Evolutionary conservation across 1,139 yeast species (phyloP), one percentile per base, ranked within the genome.

Genomic region (Nakaseomyces bracarensis): DNA sequence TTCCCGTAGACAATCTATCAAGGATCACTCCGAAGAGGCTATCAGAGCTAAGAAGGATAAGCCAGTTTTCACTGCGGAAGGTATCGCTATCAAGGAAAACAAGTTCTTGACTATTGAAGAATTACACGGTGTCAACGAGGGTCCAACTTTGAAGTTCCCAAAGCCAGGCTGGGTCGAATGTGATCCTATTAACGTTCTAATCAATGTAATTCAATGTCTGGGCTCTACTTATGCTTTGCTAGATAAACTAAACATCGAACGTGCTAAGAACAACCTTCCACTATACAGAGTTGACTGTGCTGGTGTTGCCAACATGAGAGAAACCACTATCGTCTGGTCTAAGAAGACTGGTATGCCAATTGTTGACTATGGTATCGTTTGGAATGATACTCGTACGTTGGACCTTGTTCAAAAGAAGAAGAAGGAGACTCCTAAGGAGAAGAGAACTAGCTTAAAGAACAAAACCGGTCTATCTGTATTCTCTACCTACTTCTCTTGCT

Each of bases 261-360:
- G 76, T 50, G 68, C 68, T 42, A 69, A 73, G 1, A 66, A 68
- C 42, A 67, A 71, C 46, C 65, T 71, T 50, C 63, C 72, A 45
- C 74, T 72, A 48, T 80, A 76, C 63, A 69, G 67, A 52, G 74
- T 82, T 44, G 72, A 58, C 44, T 73, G 81, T 43, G 74, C 89
- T 52, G 96, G 96, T 37, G 77, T 89, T 54, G 93, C 96, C 46
- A 89, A 87, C 66, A 93, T 89, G 91, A 77, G 97, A 61, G 96
- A 89, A 66, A 87, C 97, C 37, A 82, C 96, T 25, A 75, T 89
- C 45, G 81, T 89, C 41, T 89, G 96, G 96, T 81, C 86, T 44
- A 73, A 79, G 53, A 71, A 71, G 45, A 86, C 96, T 2, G 96
- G 96, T 38, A 70, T 73, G 53, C 93, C 96, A 1, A 72, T 85